phyloP scores from a whole-genome alignment of 306 rosid genomes.

The Carpinus viminea region DNA sequence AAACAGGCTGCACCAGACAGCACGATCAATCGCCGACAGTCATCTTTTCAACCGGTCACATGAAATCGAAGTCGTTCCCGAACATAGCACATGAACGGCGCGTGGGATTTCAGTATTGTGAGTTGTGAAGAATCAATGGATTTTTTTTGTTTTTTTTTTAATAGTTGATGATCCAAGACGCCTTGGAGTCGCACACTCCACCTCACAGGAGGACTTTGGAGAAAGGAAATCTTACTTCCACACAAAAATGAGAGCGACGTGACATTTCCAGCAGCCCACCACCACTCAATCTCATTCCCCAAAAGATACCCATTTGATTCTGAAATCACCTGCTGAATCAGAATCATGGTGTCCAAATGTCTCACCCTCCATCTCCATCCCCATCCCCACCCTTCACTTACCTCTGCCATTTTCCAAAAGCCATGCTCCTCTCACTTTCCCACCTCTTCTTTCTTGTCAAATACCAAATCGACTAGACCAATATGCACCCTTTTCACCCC shows the following conservation, averaged over 20 bases:
- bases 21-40: neutral
- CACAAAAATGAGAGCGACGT: conserved; percentile 1
- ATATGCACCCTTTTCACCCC: conserved; percentile 28
- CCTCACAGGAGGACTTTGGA: neutral
- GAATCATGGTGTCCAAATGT: conserved; percentile 41
- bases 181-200: neutral
- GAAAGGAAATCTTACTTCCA: conserved; percentile 3
- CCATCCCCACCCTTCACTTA: conserved; percentile 23
- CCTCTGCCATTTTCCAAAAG: conserved; percentile 19
- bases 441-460: neutral
- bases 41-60: too few species aligned
- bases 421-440: conserved; percentile 19
- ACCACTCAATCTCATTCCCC: conserved; percentile 32
- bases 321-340: neutral
- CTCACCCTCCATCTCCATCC: conserved; percentile 35
- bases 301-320: conserved; percentile 12
- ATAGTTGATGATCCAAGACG: neutral
- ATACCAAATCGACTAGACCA: conserved; percentile 23
- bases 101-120: neutral
- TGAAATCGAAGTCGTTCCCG: neutral
- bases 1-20: neutral
- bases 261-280: neutral
- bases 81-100: neutral
- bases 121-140: neutral
- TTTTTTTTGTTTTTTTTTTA: neutral